Percentiles rank a stretch among this genome's conserved stretches.
Conservation (phyloP, 73 alveolate species). For the Uronychia binucleata region DNA sequence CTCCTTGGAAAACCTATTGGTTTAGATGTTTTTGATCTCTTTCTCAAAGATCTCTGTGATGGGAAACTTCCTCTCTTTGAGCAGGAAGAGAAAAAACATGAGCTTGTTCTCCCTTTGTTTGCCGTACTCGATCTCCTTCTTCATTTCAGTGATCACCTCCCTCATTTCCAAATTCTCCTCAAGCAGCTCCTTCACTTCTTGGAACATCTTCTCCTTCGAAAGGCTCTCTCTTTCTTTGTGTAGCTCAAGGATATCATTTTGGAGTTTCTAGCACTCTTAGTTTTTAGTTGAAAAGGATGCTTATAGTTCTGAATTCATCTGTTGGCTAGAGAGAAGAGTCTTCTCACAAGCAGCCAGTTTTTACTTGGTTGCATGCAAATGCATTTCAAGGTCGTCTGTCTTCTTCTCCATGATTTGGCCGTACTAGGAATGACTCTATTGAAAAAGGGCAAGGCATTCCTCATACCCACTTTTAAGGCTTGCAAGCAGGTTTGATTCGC, state of each 20-base stretch:
- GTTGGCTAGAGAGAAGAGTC: not conserved
- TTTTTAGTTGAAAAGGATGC: not conserved
- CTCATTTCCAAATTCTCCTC: conserved; percentile 25
- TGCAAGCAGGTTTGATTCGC: too few species aligned
- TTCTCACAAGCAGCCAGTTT: not conserved
- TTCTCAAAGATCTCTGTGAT: conserved; percentile 34
- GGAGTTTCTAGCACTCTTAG: not conserved
- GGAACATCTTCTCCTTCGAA: not conserved
- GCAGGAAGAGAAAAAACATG: conserved; percentile 31
- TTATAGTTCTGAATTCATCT: not conserved
- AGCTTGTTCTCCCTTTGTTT: conserved; percentile 39
- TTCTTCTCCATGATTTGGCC: not conserved
- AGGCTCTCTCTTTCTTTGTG: not conserved
- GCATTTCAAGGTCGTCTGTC: not conserved
- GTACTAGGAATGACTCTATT: not conserved
- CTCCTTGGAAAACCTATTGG: conserved; percentile 33
- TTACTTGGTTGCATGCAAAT: not conserved
- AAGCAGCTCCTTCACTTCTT: conserved; percentile 16
- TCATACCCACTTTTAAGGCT: not conserved
- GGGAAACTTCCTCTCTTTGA: conserved; percentile 34
- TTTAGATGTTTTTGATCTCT: conserved; percentile 32
- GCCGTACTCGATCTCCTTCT: conserved; percentile 38
- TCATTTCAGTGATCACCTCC: conserved; percentile 12
- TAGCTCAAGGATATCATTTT: not conserved
- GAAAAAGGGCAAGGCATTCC: not conserved